These are phyloP conservation scores for Penicillium sp. DNA, from an alignment of 2,329 filamentous ascomycete species.

Conservation along the genomic window DNA sequence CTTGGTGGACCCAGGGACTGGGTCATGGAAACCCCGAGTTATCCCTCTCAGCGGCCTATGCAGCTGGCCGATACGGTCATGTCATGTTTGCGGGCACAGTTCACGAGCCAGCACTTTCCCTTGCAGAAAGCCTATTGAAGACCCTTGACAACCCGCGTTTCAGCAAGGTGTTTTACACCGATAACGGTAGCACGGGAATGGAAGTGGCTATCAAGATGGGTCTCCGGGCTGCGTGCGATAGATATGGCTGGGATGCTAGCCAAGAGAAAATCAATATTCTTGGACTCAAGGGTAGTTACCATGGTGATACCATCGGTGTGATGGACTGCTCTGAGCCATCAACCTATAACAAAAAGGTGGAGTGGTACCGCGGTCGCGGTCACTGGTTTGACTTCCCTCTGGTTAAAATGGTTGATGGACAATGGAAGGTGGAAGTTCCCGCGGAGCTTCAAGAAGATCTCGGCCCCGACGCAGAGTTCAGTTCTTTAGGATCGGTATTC, in stretches of 20 bases:
- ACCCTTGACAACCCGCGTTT: constrained; percentile 65
- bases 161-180: constrained; percentile 74
- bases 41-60: constrained; percentile 74
- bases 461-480: constrained; percentile 47
- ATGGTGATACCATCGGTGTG: constrained; percentile 83
- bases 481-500: constrained; percentile 59
- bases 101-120: constrained; percentile 72
- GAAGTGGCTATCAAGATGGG: constrained; percentile 88
- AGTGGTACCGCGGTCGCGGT: constrained; percentile 80
- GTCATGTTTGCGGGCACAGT: constrained; percentile 83
- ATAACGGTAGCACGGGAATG: constrained; percentile 80
- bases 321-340: constrained; percentile 83
- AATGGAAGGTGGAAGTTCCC: constrained; percentile 65
- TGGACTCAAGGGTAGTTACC: constrained; percentile 77
- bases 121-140: constrained; percentile 65
- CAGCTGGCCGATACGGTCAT: constrained; percentile 80
- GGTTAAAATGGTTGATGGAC: constrained; percentile 65
- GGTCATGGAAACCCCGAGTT: constrained; percentile 75
- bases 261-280: constrained; percentile 64
- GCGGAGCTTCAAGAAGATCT: constrained; percentile 49
- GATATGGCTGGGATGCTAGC: constrained; percentile 65
- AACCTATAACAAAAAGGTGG: constrained; percentile 76
- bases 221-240: constrained; percentile 64
- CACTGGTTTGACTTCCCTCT: constrained; percentile 80
- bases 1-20: constrained; percentile 89